phyloP scores from a whole-genome alignment of 805 yeast species.

The Phaffomyces antillensis region DNA sequence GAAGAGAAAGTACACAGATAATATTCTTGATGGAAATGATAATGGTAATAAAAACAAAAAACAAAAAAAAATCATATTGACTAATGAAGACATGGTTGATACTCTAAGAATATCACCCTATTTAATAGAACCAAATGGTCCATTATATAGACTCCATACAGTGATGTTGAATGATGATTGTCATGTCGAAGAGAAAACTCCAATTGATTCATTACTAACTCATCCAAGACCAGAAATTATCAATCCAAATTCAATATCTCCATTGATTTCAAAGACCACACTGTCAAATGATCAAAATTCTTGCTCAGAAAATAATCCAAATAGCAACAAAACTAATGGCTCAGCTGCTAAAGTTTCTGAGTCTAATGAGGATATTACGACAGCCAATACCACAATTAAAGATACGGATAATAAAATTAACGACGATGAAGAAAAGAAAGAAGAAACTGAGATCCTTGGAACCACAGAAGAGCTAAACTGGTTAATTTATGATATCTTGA shows the following conservation, averaged over 20 bases:
- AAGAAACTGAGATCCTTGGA: slow-evolving; percentile 29
- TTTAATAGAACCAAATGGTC: slow-evolving; percentile 61
- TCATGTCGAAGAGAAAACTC: slow-evolving; percentile 19
- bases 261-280: not conserved
- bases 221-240: slow-evolving; percentile 6
- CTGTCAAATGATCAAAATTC: too few relatives aligned
- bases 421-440: not conserved
- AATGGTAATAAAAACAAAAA: slow-evolving; percentile 16
- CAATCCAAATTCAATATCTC: not conserved
- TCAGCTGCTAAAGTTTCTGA: too few relatives aligned
- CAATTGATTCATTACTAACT: slow-evolving; percentile 15
- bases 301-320: too few relatives aligned
- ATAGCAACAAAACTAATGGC: too few relatives aligned
- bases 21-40: slow-evolving; percentile 4
- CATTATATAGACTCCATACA: slow-evolving; percentile 42
- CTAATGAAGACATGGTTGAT: slow-evolving; percentile 61
- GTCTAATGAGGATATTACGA: not conserved
- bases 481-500: slow-evolving; percentile 55
- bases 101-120: slow-evolving; percentile 60
- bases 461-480: slow-evolving; percentile 63
- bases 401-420: not conserved
- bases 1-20: slow-evolving; percentile 35
- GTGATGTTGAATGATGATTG: slow-evolving; percentile 49
- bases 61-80: slow-evolving; percentile 36
- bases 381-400: not conserved